Evolutionary conservation across 169 alveolate genomes (phyloP).

Genomic region (Plasmodium adleri): DNA sequence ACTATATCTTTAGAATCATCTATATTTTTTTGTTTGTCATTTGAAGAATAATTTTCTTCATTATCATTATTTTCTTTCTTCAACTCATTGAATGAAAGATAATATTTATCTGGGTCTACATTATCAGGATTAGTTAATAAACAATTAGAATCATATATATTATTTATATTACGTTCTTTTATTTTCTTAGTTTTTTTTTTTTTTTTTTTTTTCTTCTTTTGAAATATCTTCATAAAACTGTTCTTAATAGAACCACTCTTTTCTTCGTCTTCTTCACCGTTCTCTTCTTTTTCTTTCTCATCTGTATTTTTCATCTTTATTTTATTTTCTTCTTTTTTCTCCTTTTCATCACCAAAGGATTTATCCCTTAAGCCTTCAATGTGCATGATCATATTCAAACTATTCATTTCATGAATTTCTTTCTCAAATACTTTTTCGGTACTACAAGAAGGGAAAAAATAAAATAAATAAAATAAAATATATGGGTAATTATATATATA

Average conservation of each 20-base stretch:
- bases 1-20: neutral
- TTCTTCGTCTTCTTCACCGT: no score
- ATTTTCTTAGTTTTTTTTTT: conserved; percentile 27
- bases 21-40: neutral
- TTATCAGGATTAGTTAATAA: conserved; percentile 30
- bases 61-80: conserved; percentile 27
- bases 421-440: conserved; percentile 67
- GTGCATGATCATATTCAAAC: conserved; percentile 23
- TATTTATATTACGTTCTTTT: conserved; percentile 25
- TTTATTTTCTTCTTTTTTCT: conserved; percentile 9
- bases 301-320: no score
- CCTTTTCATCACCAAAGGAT: conserved; percentile 1
- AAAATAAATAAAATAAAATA: neutral
- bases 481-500: neutral
- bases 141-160: conserved; percentile 48
- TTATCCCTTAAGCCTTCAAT: neutral
- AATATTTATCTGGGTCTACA: conserved; percentile 43
- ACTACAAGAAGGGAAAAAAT: conserved; percentile 23
- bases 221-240: conserved; percentile 50
- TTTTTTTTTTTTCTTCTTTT: conserved; percentile 36
- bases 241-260: neutral
- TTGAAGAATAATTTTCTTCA: conserved; percentile 5
- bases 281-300: no score
- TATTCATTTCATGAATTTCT: conserved; percentile 65
- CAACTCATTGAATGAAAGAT: conserved; percentile 62